Evolutionary conservation across 1,139 yeast genomes (phyloP), one percentile per base, ranked within the genome.

Genomic region (Cylindricascospora bacillispora): DNA sequence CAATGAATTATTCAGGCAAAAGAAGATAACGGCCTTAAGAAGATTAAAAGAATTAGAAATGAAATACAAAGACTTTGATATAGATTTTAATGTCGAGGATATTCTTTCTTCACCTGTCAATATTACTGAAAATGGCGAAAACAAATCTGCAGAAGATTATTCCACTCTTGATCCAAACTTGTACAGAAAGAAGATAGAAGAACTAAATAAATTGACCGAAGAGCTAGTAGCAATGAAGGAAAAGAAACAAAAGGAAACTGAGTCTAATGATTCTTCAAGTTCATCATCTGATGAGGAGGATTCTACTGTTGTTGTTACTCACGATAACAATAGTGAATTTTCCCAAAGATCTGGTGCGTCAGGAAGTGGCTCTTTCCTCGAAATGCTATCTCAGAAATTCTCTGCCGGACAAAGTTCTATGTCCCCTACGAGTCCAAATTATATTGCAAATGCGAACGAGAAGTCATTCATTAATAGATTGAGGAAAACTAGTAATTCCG

Each of bases 21-120:
- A 73, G 44, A 77, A 70, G 44, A 51, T 59, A 29, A 62, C 70
- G 49, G 89, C 89, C 0, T 61, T 76, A 63, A 79, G 75, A 34
- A 62, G 89, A 41, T 60, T 79, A 35, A 63, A 68, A 23, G 79
- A 73, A 40, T 57, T 79, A 32, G 82, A 77, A 44, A 59, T 60
- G 18, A 65, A 69, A 34, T 73, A 76, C 54, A 62, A 70, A 34
- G 73, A 70, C 37, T 66, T 77, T 46, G 72, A 73, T 37, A 63
- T 74, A 33, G 72, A 69, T 42, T 75, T 75, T 39, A 44, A 46
- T 17, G 31, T 36, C 12, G 37, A 40, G 2, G 44, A 39, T 6
- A 18, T 40, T 4, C n/a, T 32, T 9, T 30, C 21, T 9, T 17
- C 31, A 7, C 15, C 31, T n/a, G 32, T 24, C 11, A 28, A 28